Conservation (phyloP, 371 early-diverging fungal genomes). For the Rhizopus sp. region DNA sequence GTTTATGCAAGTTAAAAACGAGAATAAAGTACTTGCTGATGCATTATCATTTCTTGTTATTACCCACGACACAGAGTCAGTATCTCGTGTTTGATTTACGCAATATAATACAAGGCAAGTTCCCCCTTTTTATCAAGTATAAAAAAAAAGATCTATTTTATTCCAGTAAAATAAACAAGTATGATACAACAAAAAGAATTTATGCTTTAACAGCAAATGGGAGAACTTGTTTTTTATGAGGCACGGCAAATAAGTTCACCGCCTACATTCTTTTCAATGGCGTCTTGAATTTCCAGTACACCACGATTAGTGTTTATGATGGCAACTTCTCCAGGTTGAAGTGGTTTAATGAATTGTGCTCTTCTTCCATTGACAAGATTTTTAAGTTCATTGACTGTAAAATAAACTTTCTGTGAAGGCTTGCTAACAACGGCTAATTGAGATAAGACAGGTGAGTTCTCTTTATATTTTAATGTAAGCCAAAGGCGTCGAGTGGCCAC, state of each 20-base stretch:
- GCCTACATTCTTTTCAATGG: slow-evolving; percentile 81
- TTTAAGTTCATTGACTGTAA: slow-evolving; percentile 79
- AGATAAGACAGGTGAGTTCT: slow-evolving; percentile 79
- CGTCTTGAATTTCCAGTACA: slow-evolving; percentile 91
- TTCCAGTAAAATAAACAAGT: not conserved
- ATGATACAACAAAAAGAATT: not conserved
- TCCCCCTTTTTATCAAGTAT: not conserved
- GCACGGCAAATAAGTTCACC: slow-evolving; percentile 89
- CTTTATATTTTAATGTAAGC: slow-evolving; percentile 92
- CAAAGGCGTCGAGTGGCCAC: slow-evolving; percentile 88
- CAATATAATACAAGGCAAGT: not conserved
- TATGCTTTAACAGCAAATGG: not conserved
- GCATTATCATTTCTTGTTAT: no score
- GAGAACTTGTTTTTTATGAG: slow-evolving; percentile 15
- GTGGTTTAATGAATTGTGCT: slow-evolving; percentile 75
- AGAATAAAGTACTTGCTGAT: no score
- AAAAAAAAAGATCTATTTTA: not conserved
- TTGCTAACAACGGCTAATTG: slow-evolving; percentile 76
- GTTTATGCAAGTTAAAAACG: no score
- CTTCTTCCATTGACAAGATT: slow-evolving; percentile 71
- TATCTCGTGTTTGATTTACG: no score
- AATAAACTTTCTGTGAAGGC: slow-evolving; percentile 82
- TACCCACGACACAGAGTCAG: no score
- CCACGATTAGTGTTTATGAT: slow-evolving; percentile 88
- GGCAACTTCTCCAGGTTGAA: slow-evolving; percentile 90